A percentile compares a stretch with the other conserved stretches of the same genome.
These are phyloP conservation scores for Ophiocordyceps camponoti-floridani DNA, from an alignment of 2,329 filamentous ascomycete species.

Conservation along the genomic window DNA sequence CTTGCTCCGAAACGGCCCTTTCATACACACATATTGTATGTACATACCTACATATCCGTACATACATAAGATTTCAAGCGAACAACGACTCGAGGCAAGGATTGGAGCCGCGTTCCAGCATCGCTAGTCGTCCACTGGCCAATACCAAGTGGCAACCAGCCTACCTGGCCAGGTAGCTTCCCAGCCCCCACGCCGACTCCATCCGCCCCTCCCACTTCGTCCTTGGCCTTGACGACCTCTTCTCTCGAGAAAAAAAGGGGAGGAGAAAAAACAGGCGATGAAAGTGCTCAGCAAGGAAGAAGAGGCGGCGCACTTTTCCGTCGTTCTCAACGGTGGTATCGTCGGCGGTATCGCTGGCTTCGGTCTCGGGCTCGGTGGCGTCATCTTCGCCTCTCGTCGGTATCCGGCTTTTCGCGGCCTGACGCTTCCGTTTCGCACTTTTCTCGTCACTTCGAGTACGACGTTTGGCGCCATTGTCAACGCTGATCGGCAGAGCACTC, in stretches of 20 bases:
- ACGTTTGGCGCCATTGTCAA: constrained; percentile 81
- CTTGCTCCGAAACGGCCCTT: background rate
- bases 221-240: background rate
- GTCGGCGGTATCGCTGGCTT: constrained; percentile 56
- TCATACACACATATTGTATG: no score
- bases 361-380: constrained; percentile 45
- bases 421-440: constrained; percentile 77
- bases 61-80: no score
- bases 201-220: background rate
- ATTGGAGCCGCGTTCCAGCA: no score
- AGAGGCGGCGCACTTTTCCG: constrained; percentile 67
- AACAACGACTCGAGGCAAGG: no score
- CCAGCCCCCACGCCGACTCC: no score
- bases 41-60: no score
- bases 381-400: constrained; percentile 48
- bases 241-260: background rate
- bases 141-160: no score
- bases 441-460: constrained; percentile 64
- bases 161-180: no score
- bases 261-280: constrained; percentile 32
- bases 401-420: constrained; percentile 65
- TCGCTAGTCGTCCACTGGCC: no score
- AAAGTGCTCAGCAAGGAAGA: constrained; percentile 93
- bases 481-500: constrained; percentile 52
- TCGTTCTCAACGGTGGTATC: constrained; percentile 63